Conservation (phyloP, 208 protist genomes). For the Wallacemonas sp. region DNA sequence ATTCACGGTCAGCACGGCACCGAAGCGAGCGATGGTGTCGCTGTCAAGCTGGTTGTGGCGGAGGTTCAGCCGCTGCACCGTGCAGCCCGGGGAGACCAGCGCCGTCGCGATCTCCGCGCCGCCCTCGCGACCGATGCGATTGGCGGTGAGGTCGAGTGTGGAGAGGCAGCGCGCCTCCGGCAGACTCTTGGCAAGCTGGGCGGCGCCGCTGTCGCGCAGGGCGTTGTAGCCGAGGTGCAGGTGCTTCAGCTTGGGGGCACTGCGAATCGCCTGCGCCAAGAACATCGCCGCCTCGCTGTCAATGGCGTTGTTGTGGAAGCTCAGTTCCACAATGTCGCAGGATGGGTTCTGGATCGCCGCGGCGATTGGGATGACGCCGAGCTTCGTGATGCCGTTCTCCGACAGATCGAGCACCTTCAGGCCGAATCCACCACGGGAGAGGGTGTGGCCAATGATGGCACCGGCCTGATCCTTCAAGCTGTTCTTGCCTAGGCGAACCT, state of each 20-base stretch:
- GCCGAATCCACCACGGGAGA: constrained; percentile 70
- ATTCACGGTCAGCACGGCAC: constrained; percentile 64
- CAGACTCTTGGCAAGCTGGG: constrained; percentile 67
- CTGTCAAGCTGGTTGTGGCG: constrained; percentile 84
- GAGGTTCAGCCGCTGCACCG: constrained; percentile 84
- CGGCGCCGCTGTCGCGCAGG: constrained; percentile 75
- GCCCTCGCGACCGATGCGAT: constrained; percentile 77
- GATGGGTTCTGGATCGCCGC: constrained; percentile 57
- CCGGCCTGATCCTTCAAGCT: constrained; percentile 84
- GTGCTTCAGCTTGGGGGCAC: constrained; percentile 69
- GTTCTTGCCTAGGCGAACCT: constrained; percentile 86
- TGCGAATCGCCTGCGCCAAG: constrained; percentile 59
- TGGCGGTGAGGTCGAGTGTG: constrained; percentile 88
- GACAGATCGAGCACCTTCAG: constrained; percentile 89
- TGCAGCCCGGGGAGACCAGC: constrained; percentile 54
- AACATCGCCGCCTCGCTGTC: constrained; percentile 69
- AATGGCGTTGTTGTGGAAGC: constrained; percentile 91
- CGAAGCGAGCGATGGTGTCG: constrained; percentile 68
- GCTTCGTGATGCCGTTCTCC: constrained; percentile 84
- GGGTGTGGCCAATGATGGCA: constrained; percentile 74
- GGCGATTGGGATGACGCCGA: constrained; percentile 80
- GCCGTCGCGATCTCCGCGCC: constrained; percentile 64
- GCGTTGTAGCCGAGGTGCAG: constrained; percentile 91
- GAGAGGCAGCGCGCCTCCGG: constrained; percentile 49
- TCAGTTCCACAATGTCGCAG: constrained; percentile 82